These are phyloP conservation scores for Fraxinus albicans DNA, from an alignment of 305 asterid genomes.

Conservation along the genomic window DNA sequence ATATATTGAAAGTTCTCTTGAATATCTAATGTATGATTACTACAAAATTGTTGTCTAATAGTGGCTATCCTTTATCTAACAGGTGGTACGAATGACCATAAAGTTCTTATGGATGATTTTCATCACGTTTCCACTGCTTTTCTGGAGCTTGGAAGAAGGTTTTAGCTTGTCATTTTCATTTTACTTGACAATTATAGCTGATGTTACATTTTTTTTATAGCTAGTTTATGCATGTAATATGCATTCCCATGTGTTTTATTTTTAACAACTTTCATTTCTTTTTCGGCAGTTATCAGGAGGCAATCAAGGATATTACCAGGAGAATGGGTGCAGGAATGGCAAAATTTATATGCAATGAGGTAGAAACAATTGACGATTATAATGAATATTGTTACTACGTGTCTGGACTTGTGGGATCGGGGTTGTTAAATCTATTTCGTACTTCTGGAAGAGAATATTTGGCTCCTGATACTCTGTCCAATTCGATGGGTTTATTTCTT, in stretches of 20 bases:
- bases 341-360: conserved; percentile 54
- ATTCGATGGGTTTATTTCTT: conserved; percentile 55
- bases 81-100: conserved; percentile 55
- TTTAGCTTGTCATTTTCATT: background rate
- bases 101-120: conserved; percentile 56
- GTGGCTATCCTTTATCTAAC: background rate
- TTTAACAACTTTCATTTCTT: no score
- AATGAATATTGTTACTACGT: conserved; percentile 59
- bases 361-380: conserved; percentile 49
- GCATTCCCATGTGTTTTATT: background rate
- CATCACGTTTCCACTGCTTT: conserved; percentile 50
- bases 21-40: no score
- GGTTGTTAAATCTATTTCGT: conserved; percentile 52
- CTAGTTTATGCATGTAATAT: background rate
- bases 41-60: no score
- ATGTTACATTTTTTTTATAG: no score
- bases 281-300: conserved; percentile 46
- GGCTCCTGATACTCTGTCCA: conserved; percentile 44
- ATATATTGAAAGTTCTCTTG: no score
- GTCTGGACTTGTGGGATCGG: conserved; percentile 56
- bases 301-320: conserved; percentile 50
- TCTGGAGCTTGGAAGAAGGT: conserved; percentile 44
- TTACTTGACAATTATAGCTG: no score
- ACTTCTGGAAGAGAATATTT: conserved; percentile 49
- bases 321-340: conserved; percentile 64